Base-by-base conservation (phyloP, 2,329 filamentous ascomycete genomes). In the Botrytis squamosa region DNA sequence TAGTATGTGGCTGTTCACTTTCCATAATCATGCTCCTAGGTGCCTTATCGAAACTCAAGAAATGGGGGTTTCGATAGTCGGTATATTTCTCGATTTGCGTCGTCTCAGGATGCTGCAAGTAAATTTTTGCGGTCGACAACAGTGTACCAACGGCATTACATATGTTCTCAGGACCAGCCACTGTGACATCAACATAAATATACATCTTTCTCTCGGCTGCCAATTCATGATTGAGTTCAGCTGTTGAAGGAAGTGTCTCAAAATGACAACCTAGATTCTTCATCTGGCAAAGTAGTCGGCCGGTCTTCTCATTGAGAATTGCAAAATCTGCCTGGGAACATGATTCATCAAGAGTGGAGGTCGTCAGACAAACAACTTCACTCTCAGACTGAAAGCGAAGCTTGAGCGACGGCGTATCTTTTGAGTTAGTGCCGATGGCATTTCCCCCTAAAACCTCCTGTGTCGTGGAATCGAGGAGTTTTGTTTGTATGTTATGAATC, bases 91-190 rank as follows among this genome's bases (percentile, higher is more conserved):
- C 52, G n/a, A 55, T 3, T 75, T 74, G 22, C n/a, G 12, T 20
- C 12, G 52, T 25, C 25, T 25, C 52, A n/a, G 52, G 52, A 55
- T 55, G 52, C 25, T 55, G 52, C 52, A 55, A 55, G 52, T 55
- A 6, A n/a, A 55, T 6, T 55, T 55, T 55, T 55, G 25, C 25
- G 52, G 52, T 33, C 1, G 52, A 70, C 55, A 75, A 59, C 9
- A 66, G 22, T 8, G 64, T 44, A 3, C 62, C 66, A 36, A 75
- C 38, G 4, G 66, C 57, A 25, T 71, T 3, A 25, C n/a, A 10
- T 9, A 33, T 33, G 1, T 68, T 66, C 55, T 12, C 68, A 20
- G 70, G 36, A 8, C 74, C 74, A 69, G 73, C 73, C 1, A 75
- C n/a, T 38, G 67, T 70, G 44, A 75, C 70, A n/a, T 74, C 70